Evolutionary conservation across 2,329 filamentous ascomycete genomes (phyloP), one percentile per base, ranked within the genome.

Genomic region (Alternaria arbusti): DNA sequence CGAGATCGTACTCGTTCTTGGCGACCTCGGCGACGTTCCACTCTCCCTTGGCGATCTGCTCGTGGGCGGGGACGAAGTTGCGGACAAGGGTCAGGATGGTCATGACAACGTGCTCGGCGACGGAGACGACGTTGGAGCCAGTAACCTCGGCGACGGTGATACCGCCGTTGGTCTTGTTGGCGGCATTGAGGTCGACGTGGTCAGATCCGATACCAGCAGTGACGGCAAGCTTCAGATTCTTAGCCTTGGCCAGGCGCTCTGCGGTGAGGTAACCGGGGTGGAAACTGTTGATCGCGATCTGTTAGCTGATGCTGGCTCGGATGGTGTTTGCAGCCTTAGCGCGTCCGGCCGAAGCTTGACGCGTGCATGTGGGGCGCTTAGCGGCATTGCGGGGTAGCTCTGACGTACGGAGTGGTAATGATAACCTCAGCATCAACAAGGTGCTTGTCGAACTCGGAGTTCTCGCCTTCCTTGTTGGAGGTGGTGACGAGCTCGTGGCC

Each of bases 41-140:
- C 66, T 97, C 92, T 69, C 96, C 96, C 63, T 85, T 84, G 82
- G 90, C 87, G 78, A 99, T 91, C 87, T 93, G 90, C 87, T 98
- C 94, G 86, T 98, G 96, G 57, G 96, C 94, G 71, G 96, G 96
- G 57, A 97, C 94, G 79, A 97, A 99, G 91, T 99, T 99, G 86
- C 96, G 94, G 82, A 98, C 91, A 57, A 99, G 91, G 70, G 90
- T 83, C 56, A 99, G 91, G 83, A 98, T 98, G 82, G 96, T 99
- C 96, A 99, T 98, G 85, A 99, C 84, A 75, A 99, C 96, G 85
- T 99, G 96, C 89, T 99, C 96, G 64, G 96, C 96, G 69, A 99
- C 96, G 55, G 96, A 98, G 76, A 97, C 94, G 76, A 99, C 96
- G 82, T 99, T 99, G 85, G 92, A 96, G 79, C 96, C 96, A 10